Percentiles rank a stretch among this genome's conserved stretches.
phyloP scores from a whole-genome alignment of 768 basidiomycete genomes.

The Paxillus rubicundulus region DNA sequence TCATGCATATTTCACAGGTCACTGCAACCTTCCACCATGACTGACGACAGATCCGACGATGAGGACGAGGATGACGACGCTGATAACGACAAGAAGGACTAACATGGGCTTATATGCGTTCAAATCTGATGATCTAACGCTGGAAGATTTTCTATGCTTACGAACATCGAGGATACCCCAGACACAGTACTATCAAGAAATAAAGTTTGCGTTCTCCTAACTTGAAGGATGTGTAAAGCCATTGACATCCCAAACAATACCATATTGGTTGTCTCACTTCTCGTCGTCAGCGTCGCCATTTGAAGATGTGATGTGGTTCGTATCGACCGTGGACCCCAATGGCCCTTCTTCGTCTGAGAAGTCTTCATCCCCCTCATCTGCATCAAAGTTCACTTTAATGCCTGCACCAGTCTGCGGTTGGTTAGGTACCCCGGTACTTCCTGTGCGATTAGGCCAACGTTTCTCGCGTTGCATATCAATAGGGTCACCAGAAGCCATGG shows the following conservation, averaged over 20 bases:
- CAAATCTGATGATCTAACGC: constrained; percentile 3
- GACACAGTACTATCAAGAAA: constrained; percentile 3
- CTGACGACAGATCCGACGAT: constrained; percentile 82
- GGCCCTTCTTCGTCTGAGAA: constrained; percentile 45
- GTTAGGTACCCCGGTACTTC: constrained; percentile 7
- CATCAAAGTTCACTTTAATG: constrained; percentile 55
- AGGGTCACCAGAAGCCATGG: constrained; percentile 73
- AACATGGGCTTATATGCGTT: background rate
- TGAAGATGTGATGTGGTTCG: constrained; percentile 1
- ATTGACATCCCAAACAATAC: background rate
- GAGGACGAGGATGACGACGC: constrained; percentile 47
- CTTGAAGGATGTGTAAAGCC: background rate
- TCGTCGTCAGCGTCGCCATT: constrained; percentile 4
- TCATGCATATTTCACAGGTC: constrained; percentile 43
- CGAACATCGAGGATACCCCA: background rate
- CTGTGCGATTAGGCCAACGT: constrained; percentile 70
- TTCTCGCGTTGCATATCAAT: constrained; percentile 74
- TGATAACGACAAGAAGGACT: constrained; percentile 32
- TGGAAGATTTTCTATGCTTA: constrained; percentile 1
- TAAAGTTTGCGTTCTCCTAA: background rate
- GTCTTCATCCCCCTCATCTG: constrained; percentile 56
- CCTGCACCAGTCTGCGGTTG: constrained; percentile 25
- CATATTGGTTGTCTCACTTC: background rate
- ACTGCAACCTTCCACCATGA: constrained; percentile 42
- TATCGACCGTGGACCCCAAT: constrained; percentile 24